Conservation (phyloP, 257 asterid genomes). For the Solanum pinnatisectum region DNA sequence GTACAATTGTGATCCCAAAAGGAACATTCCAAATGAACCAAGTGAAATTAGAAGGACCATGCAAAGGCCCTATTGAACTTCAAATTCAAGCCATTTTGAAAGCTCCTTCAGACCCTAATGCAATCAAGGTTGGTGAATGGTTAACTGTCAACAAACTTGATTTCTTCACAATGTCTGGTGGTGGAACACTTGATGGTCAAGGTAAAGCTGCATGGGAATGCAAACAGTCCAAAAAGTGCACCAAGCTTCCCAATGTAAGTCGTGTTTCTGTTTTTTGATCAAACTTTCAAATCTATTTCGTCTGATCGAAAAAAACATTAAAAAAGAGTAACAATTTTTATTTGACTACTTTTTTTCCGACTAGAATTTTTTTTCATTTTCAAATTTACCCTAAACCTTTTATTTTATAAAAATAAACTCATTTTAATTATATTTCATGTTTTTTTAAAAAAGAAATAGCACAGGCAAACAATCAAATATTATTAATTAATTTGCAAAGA, state of each 20-base stretch:
- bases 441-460: no score
- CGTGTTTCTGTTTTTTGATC: background rate
- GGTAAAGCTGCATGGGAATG: constrained; percentile 23
- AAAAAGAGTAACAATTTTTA: no score
- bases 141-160: constrained; percentile 6
- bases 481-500: no score
- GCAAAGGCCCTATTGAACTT: constrained; percentile 14
- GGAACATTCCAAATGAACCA: constrained; percentile 13
- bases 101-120: constrained; percentile 14
- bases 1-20: constrained; percentile 14
- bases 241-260: constrained; percentile 16
- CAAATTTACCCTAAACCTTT: no score
- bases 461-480: no score
- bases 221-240: constrained; percentile 4
- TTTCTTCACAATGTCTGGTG: constrained; percentile 9
- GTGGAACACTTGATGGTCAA: constrained; percentile 27
- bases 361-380: no score
- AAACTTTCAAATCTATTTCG: background rate
- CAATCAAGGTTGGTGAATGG: constrained; percentile 14
- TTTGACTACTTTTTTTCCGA: no score
- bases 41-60: constrained; percentile 19
- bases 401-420: no score
- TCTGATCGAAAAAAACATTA: no score
- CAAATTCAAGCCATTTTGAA: constrained; percentile 8
- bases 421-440: no score